A percentile compares a stretch with the other conserved stretches of the same genome.
Evolutionary conservation across 2,329 filamentous ascomycete genomes (phyloP).

Genomic region (Metarhizium anisopliae): DNA sequence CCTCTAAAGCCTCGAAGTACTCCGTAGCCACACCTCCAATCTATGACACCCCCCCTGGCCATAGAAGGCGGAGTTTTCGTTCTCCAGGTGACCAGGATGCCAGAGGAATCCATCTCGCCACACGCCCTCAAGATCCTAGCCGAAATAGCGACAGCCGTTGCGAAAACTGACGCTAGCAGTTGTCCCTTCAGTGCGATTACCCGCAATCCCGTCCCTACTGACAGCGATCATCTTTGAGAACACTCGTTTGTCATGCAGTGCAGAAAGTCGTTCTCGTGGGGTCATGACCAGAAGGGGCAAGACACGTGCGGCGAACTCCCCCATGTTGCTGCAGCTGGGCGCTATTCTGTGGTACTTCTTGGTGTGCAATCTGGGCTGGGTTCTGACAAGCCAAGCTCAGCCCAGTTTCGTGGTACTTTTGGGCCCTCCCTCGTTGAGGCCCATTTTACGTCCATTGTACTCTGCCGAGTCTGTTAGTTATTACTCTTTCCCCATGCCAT

Average conservation of each 20-base stretch:
- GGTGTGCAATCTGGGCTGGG: conserved; percentile 2
- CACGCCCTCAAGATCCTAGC: background rate
- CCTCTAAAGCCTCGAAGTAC: conserved; percentile 3
- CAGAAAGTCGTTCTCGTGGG: conserved; percentile 8
- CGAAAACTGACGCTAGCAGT: conserved; percentile 6
- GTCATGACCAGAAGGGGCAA: conserved; percentile 3
- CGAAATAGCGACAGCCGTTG: conserved; percentile 10
- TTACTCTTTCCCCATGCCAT: conserved; percentile 2
- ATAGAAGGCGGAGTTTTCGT: background rate
- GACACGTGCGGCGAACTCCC: conserved; percentile 10
- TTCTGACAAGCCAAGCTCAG: conserved; percentile 11
- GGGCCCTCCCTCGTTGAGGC: conserved; percentile 8
- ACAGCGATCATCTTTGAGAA: conserved; percentile 11
- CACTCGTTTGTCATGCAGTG: conserved; percentile 3
- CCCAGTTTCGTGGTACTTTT: conserved; percentile 12
- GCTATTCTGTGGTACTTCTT: conserved; percentile 2
- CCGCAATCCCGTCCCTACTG: conserved; percentile 11
- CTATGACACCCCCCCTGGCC: background rate
- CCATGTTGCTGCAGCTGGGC: conserved; percentile 6
- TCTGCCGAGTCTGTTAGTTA: conserved; percentile 7
- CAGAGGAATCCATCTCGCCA: background rate
- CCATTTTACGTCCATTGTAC: conserved; percentile 1
- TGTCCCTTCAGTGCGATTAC: conserved; percentile 6
- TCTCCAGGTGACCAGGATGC: conserved; percentile 6
- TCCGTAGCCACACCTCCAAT: background rate